phyloP scores from a whole-genome alignment of 2,329 filamentous ascomycete genomes.

The Fonsecaea pedrosoi region DNA sequence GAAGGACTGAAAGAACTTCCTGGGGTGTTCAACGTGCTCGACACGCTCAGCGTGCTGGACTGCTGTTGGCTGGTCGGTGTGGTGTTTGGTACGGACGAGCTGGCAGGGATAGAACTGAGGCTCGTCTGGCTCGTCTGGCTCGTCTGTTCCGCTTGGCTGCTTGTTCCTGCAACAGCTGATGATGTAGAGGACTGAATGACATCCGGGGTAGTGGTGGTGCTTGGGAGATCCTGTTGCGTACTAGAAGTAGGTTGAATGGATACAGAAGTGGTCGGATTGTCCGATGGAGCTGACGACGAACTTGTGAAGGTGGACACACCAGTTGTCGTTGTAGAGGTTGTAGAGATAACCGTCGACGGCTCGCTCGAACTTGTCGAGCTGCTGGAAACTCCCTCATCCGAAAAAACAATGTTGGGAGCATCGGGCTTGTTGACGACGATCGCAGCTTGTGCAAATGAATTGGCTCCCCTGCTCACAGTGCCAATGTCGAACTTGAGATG shows the following conservation, averaged over 20 bases:
- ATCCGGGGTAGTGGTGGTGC: background rate
- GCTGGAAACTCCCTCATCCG: conserved; percentile 7
- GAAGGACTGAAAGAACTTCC: conserved; percentile 1
- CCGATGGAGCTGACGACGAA: background rate
- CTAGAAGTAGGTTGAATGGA: background rate
- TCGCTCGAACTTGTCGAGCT: background rate
- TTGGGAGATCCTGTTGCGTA: conserved; percentile 2
- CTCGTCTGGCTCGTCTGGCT: background rate
- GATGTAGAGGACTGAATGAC: background rate
- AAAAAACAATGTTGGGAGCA: conserved; percentile 26
- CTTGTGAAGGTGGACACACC: background rate
- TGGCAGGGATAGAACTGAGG: background rate
- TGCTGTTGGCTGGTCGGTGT: conserved; percentile 9
- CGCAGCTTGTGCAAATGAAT: conserved; percentile 30
- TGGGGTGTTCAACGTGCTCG: background rate
- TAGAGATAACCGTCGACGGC: conserved; percentile 20
- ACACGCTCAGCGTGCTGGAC: conserved; percentile 2
- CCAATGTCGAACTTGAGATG: conserved; percentile 30
- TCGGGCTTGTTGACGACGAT: conserved; percentile 33
- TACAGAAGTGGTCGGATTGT: background rate
- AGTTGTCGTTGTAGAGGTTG: conserved; percentile 6
- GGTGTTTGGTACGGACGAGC: conserved; percentile 7
- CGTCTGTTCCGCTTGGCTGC: no score
- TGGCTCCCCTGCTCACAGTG: conserved; percentile 27
- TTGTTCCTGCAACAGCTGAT: background rate